phyloP scores from a whole-genome alignment of 305 asterid genomes.

The Galium porrigens region DNA sequence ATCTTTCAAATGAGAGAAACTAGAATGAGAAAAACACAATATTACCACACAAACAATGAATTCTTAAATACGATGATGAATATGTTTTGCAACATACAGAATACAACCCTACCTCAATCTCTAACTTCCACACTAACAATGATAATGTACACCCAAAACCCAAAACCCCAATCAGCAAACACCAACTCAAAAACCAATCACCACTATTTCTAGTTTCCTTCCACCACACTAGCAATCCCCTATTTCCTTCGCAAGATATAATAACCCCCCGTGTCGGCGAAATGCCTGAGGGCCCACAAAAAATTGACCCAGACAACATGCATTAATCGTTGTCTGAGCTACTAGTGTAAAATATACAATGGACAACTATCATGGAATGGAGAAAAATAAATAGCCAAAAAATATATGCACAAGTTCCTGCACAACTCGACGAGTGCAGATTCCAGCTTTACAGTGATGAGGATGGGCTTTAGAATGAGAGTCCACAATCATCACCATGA shows the following conservation, averaged over 20 bases:
- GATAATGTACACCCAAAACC: constrained; percentile 34
- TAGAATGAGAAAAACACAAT: not conserved
- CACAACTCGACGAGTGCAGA: constrained; percentile 18
- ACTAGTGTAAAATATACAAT: constrained; percentile 34
- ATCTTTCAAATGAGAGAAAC: not conserved
- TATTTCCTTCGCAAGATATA: constrained; percentile 21
- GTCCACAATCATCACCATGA: constrained; percentile 20
- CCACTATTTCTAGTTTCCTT: constrained; percentile 21
- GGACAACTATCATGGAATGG: constrained; percentile 16
- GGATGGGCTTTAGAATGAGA: constrained; percentile 18
- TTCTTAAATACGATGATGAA: constrained; percentile 12
- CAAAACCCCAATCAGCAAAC: constrained; percentile 21
- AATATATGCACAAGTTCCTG: constrained; percentile 32
- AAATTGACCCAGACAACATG: constrained; percentile 37
- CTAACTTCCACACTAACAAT: constrained; percentile 21
- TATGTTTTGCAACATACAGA: constrained; percentile 18
- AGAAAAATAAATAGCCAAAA: not conserved
- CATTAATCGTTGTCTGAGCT: constrained; percentile 27
- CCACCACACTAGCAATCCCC: constrained; percentile 24
- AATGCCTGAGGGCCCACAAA: constrained; percentile 29
- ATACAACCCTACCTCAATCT: constrained; percentile 21
- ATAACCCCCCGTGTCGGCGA: constrained; percentile 26
- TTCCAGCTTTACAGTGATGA: constrained; percentile 9
- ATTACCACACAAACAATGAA: not conserved
- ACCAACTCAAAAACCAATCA: constrained; percentile 32